Conservation (phyloP, 805 yeast genomes). For the Blastobotrys americana region DNA sequence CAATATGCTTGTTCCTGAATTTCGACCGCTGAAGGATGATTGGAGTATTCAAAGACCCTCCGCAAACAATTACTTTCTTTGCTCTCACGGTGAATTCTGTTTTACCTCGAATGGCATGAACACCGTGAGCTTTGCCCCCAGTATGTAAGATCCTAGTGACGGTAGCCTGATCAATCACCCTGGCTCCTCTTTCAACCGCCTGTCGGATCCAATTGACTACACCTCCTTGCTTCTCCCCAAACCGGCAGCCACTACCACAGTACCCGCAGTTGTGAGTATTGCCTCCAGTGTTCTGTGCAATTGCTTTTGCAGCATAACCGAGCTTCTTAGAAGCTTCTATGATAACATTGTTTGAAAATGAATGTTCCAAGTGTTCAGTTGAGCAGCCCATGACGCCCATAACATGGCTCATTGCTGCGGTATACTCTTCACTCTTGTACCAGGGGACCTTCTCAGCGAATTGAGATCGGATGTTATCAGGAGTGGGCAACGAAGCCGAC, state of each 20-base stretch:
- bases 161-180: constrained; percentile 40
- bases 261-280: constrained; percentile 41
- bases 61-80: constrained; percentile 38
- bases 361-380: constrained; percentile 36
- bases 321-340: constrained; percentile 40
- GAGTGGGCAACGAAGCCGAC: constrained; percentile 47
- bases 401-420: constrained; percentile 41
- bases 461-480: constrained; percentile 43
- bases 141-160: constrained; percentile 36
- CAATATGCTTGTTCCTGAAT: constrained; percentile 45
- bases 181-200: constrained; percentile 40
- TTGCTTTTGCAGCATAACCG: constrained; percentile 36
- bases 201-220: constrained; percentile 43
- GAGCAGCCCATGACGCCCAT: constrained; percentile 44
- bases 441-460: constrained; percentile 45
- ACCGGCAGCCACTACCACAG: constrained; percentile 44
- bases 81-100: constrained; percentile 34
- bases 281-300: constrained; percentile 43
- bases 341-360: constrained; percentile 38
- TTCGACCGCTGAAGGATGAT: constrained; percentile 41
- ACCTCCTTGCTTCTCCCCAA: constrained; percentile 48
- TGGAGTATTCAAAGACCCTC: constrained; percentile 47
- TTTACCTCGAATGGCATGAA: constrained; percentile 30
- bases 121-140: constrained; percentile 41
- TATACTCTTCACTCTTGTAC: constrained; percentile 39